Conservation (phyloP, 2,329 filamentous ascomycete genomes). For the Colletotrichum theobromicola region DNA sequence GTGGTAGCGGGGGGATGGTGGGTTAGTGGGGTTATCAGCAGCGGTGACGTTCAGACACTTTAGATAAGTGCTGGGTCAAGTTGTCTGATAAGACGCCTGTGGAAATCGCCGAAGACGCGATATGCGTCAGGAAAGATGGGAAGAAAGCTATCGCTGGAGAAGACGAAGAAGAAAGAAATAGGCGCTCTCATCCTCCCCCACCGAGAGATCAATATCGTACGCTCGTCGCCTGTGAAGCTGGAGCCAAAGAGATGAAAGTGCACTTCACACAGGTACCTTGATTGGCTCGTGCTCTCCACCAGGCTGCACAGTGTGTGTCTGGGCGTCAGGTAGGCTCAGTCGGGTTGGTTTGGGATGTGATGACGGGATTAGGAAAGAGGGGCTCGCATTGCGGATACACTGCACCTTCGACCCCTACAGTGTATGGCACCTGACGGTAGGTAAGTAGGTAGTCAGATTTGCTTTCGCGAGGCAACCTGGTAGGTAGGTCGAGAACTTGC, state of each 20-base stretch:
- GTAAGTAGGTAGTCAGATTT: no score
- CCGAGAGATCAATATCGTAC: not conserved
- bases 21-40: constrained; percentile 11
- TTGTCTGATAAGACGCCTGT: not conserved
- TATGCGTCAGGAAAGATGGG: not conserved
- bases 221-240: not conserved
- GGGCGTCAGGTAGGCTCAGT: constrained; percentile 1
- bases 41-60: not conserved
- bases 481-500: not conserved
- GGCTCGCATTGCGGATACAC: not conserved
- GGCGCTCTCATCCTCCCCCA: not conserved
- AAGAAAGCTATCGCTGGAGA: not conserved
- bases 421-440: not conserved
- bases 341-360: constrained; percentile 4
- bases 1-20: not conserved
- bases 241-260: not conserved
- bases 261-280: not conserved
- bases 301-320: constrained; percentile 18
- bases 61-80: not conserved
- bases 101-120: not conserved
- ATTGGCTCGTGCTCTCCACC: constrained; percentile 2
- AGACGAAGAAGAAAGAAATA: not conserved
- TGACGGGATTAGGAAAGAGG: constrained; percentile 20
- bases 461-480: not conserved
- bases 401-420: not conserved